Conservation (phyloP, 768 basidiomycete genomes). For the Amanita fuliginea region DNA sequence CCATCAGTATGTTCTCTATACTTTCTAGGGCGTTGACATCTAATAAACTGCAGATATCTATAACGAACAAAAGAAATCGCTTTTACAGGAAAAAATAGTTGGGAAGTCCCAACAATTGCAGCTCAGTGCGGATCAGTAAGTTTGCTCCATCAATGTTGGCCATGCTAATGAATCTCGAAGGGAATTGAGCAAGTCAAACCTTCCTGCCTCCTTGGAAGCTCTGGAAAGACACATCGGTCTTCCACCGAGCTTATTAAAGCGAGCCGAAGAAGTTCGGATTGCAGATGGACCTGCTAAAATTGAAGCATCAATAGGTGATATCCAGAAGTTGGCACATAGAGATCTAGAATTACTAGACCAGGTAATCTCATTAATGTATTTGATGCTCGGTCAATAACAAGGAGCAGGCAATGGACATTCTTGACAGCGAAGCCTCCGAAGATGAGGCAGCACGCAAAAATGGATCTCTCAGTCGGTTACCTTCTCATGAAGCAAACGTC, state of each 20-base stretch:
- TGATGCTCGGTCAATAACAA: background rate
- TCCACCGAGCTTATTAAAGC: conserved; percentile 77
- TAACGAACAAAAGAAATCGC: conserved; percentile 64
- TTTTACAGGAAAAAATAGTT: conserved; percentile 58
- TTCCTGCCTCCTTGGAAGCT: conserved; percentile 82
- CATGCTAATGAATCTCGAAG: conserved; percentile 22
- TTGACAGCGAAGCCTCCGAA: conserved; percentile 86
- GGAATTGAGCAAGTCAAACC: conserved; percentile 55
- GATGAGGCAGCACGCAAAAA: conserved; percentile 61
- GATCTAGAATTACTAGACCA: conserved; percentile 62
- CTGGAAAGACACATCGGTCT: conserved; percentile 80
- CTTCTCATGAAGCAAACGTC: conserved; percentile 72
- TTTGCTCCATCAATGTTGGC: conserved; percentile 2
- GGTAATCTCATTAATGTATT: conserved; percentile 28
- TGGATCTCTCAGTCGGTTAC: conserved; percentile 34
- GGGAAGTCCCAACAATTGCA: conserved; percentile 54
- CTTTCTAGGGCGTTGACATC: background rate
- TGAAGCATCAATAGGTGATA: conserved; percentile 60
- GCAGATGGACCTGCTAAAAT: conserved; percentile 71
- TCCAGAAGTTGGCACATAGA: conserved; percentile 52
- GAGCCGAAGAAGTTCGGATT: conserved; percentile 73
- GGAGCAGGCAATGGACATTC: conserved; percentile 69
- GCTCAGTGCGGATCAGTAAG: conserved; percentile 49
- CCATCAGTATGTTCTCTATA: conserved; percentile 53
- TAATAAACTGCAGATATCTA: conserved; percentile 55